A percentile compares a stretch with the other conserved stretches of the same genome.
Evolutionary conservation across 2,329 filamentous ascomycete genomes (phyloP).

Genomic region (Ophiocordyceps camponoti-floridani): DNA sequence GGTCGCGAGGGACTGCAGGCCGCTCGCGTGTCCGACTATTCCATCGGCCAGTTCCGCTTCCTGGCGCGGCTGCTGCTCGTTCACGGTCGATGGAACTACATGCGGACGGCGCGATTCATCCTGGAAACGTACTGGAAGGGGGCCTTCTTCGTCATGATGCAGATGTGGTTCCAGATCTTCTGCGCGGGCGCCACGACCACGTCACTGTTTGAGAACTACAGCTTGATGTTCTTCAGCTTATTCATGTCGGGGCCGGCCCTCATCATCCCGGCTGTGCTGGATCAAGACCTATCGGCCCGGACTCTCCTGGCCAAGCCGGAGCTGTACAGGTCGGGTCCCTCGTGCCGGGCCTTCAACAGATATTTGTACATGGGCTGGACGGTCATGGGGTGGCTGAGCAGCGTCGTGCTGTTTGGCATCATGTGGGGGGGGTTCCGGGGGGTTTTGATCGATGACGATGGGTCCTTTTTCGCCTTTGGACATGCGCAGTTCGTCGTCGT

Average conservation of each 20-base stretch:
- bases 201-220: constrained; percentile 74
- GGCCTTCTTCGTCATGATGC: constrained; percentile 65
- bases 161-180: constrained; percentile 64
- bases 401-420: constrained; percentile 56
- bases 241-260: constrained; percentile 80
- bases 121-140: constrained; percentile 86
- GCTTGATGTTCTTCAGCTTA: constrained; percentile 81
- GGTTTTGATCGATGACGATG: constrained; percentile 36
- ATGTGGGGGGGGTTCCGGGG: constrained; percentile 33
- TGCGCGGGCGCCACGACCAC: constrained; percentile 76
- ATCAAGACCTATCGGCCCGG: constrained; percentile 68
- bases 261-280: constrained; percentile 84
- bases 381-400: constrained; percentile 52
- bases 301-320: constrained; percentile 87
- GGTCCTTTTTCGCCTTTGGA: constrained; percentile 59
- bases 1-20: constrained; percentile 86
- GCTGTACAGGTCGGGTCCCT: constrained; percentile 70
- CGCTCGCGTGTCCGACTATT: constrained; percentile 77
- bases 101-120: constrained; percentile 76
- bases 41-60: constrained; percentile 82
- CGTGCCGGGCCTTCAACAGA: constrained; percentile 54
- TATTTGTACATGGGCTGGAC: constrained; percentile 62
- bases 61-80: constrained; percentile 66
- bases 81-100: constrained; percentile 81
- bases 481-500: constrained; percentile 53